Evolutionary conservation across 768 basidiomycete genomes (phyloP).

Genomic region (Serendipita vermifera): DNA sequence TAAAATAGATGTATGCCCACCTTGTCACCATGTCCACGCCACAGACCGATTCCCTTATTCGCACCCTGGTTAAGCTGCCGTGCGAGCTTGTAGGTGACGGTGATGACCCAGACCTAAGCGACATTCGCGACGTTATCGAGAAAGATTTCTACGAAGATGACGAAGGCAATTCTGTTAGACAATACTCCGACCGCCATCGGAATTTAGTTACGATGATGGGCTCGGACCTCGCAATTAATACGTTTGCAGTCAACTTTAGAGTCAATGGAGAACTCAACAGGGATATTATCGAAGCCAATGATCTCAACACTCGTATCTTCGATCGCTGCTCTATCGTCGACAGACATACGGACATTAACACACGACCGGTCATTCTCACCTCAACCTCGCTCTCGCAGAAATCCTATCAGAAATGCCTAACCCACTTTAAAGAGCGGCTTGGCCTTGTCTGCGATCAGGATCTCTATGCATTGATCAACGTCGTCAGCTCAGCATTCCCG

Average conservation of each 20-base stretch:
- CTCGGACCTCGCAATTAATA: slow-evolving; percentile 34
- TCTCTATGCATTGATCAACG: slow-evolving; percentile 27
- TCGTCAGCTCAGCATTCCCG: slow-evolving; percentile 32
- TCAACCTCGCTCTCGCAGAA: slow-evolving; percentile 24
- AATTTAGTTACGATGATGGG: slow-evolving; percentile 23
- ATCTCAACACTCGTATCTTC: slow-evolving; percentile 29
- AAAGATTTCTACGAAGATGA: too few species aligned
- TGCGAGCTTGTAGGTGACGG: too few species aligned
- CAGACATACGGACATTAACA: slow-evolving; percentile 17
- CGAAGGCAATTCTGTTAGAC: too few species aligned
- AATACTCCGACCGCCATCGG: too few species aligned
- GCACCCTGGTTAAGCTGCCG: too few species aligned
- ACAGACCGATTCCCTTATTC: slow-evolving; percentile 26
- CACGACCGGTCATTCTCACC: slow-evolving; percentile 22
- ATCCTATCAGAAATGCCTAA: slow-evolving; percentile 26
- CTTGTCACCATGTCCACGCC: slow-evolving; percentile 30
- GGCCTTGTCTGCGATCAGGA: slow-evolving; percentile 24
- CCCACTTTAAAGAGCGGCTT: slow-evolving; percentile 28
- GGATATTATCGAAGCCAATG: slow-evolving; percentile 31
- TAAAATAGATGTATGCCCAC: slow-evolving; percentile 28
- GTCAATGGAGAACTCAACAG: slow-evolving; percentile 24
- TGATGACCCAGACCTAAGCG: too few species aligned
- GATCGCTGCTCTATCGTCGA: slow-evolving; percentile 27
- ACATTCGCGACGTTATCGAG: too few species aligned
- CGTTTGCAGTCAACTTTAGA: slow-evolving; percentile 34